Percentiles rank a stretch among this genome's conserved stretches.
Evolutionary conservation across 768 basidiomycete species (phyloP).

Genomic region (Lactarius pseudohatsudake): DNA sequence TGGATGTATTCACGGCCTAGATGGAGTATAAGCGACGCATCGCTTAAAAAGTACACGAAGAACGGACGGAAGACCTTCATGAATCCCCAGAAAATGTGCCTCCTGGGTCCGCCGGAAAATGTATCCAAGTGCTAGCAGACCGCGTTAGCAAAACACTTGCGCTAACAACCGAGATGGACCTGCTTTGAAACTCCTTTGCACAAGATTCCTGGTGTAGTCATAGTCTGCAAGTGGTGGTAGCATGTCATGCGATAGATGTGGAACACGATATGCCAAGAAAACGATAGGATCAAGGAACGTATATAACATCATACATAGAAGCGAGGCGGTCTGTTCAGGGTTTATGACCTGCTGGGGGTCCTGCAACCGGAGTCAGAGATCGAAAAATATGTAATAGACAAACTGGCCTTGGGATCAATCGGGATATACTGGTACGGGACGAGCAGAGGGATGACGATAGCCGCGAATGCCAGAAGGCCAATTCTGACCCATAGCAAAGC

Average conservation of each 20-base stretch:
- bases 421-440: conserved; percentile 59
- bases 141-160: not conserved
- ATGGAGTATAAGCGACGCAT: not conserved
- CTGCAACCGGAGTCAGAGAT: conserved; percentile 30
- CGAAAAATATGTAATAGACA: not conserved
- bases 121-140: conserved; percentile 33
- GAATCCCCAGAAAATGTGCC: conserved; percentile 33
- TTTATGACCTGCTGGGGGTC: too few relatives aligned
- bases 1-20: conserved; percentile 26
- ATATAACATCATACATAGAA: too few relatives aligned
- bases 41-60: too few relatives aligned
- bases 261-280: too few relatives aligned
- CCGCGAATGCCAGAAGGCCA: conserved; percentile 44
- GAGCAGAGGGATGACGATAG: conserved; percentile 51
- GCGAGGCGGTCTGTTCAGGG: too few relatives aligned
- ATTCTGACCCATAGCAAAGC: conserved; percentile 55
- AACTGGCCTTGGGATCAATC: conserved; percentile 50
- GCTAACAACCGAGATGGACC: conserved; percentile 12
- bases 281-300: too few relatives aligned
- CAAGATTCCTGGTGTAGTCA: conserved; percentile 39
- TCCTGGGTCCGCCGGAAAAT: conserved; percentile 28
- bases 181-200: conserved; percentile 37
- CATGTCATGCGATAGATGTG: conserved; percentile 40
- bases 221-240: conserved; percentile 54
- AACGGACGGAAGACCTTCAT: conserved; percentile 30